Base-by-base conservation (phyloP, 2,329 filamentous ascomycete genomes). In the Colletotrichum agaves region DNA sequence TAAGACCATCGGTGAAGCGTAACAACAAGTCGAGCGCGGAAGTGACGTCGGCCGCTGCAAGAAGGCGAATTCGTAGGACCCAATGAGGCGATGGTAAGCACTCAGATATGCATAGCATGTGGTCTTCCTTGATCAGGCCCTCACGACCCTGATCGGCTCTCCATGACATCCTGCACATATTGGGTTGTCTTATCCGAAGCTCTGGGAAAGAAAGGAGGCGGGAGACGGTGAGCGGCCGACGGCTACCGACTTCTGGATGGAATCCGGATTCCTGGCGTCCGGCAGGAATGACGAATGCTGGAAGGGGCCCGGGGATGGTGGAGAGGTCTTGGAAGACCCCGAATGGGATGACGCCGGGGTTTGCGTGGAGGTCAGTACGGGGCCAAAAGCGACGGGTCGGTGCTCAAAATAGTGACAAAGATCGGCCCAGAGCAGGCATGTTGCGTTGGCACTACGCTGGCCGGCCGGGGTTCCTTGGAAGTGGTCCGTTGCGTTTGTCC, bases 331-430 rank as follows among this genome's bases (percentile, higher is more conserved):
- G 59, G 63, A 46, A 58, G 60, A 67, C 63, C 63, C 63, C 63
- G 63, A 63, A 63, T 21, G 52, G 52, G n/a, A 52, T 33, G 41
- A 17, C 13, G 64, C 52, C 52, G 59, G 59, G 63, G 39, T 57
- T 10, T 49, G 43, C 44, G 63, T 55, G 63, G 58, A 66, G 63
- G 63, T 19, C 31, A 27, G 7, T 50, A 49, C 56, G 43, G 49
- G 35, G 39, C 37, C 47, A 61, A 41, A 33, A 65, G 41, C 41
- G 19, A 61, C 43, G 59, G 63, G 63, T 50, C 37, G 63, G 60
- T 63, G 63, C 63, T 63, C 41, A 63, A 67, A 67, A 63, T 67
- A 67, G 63, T 52, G 63, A 67, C 60, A 58, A 23, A 53, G 63
- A 63, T 67, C 52, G 59, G 60, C 52, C 31, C 15, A 50, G 63